A percentile compares a stretch with the other conserved stretches of the same genome.
Conservation (phyloP, 768 basidiomycete genomes). For the Dendrothele bispora region DNA sequence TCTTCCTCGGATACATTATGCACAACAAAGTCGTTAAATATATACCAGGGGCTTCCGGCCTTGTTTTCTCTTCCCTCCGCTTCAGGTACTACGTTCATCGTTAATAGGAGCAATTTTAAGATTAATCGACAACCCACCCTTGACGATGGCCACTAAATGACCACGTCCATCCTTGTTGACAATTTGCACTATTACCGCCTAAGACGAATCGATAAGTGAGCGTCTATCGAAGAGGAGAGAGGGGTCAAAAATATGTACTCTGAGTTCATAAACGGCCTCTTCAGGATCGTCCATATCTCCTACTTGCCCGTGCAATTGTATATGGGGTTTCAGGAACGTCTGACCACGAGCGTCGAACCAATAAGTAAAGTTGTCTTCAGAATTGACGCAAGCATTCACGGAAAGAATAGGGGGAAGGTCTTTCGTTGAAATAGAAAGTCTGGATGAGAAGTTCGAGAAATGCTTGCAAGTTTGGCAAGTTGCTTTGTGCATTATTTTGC, state of each 20-base stretch:
- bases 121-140: slow-evolving; percentile 45
- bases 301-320: slow-evolving; percentile 60
- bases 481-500: slow-evolving; percentile 83
- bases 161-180: slow-evolving; percentile 67
- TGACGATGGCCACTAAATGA: slow-evolving; percentile 87
- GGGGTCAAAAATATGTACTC: slow-evolving; percentile 49
- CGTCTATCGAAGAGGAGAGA: no score
- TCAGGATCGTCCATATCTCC: slow-evolving; percentile 58
- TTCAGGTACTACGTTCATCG: slow-evolving; percentile 58
- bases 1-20: slow-evolving; percentile 82
- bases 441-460: slow-evolving; percentile 69
- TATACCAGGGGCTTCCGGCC: slow-evolving; percentile 69
- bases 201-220: neutral
- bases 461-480: slow-evolving; percentile 83
- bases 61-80: slow-evolving; percentile 43
- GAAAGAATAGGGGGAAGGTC: slow-evolving; percentile 84
- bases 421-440: slow-evolving; percentile 59
- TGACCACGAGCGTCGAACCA: slow-evolving; percentile 72
- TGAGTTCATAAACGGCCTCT: slow-evolving; percentile 64
- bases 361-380: slow-evolving; percentile 66
- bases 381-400: slow-evolving; percentile 81
- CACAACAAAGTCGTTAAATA: slow-evolving; percentile 98
- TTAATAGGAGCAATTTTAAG: neutral
- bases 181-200: slow-evolving; percentile 86
- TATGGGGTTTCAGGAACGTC: slow-evolving; percentile 59